Evolutionary conservation across 129 eudicot genomes (phyloP), one percentile per base, ranked within the genome.

Genomic region (Helianthus tuberosus): DNA sequence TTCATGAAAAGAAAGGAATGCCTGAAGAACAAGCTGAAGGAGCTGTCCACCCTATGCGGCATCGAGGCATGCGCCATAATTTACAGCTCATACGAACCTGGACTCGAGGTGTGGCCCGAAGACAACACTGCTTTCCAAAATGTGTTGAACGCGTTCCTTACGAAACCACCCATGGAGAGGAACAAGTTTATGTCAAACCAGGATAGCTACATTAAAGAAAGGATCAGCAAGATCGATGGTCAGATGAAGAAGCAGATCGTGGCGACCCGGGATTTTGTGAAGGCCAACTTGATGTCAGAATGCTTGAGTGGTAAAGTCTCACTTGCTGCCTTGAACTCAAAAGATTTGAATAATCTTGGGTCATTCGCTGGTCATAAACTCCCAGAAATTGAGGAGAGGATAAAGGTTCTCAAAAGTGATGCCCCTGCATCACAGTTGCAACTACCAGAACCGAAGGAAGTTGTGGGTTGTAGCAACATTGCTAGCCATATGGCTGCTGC

Each of bases 41-140:
- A 85, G 72, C 71, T 85, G 0, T 67, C 68, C 72, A 79, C 43
- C 38, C 66, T 85, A 20, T 85, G 89, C 5, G 86, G 29, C 1
- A 71, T 75, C 9, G 71, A 75, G 1, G 82, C 84, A 11, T 85
- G 84, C 13, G 71, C 61, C n/a, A 76, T 85, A 52, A 39, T 85
- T 9, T 82, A 70, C 44, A 76, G 78, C 46, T 75, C 68, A 4
- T 67, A 49, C 29, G 69, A 62, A 0, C 3, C 63, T 1, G 39
- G 49, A 7, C 84, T 64, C 6, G 78, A 72, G 50, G 71, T 79
- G 38, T 85, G 86, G 89, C 89, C 86, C 0, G 39, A 62, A 6
- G 23, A 72, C 38, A 23, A 10, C 5, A 13, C 4, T 3, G 83
- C 38, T 5, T 77, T 72, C 5, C 67, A 43, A 41, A 49, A 52